Conservation (phyloP, 257 asterid genomes). For the Solanum sejunctum region DNA sequence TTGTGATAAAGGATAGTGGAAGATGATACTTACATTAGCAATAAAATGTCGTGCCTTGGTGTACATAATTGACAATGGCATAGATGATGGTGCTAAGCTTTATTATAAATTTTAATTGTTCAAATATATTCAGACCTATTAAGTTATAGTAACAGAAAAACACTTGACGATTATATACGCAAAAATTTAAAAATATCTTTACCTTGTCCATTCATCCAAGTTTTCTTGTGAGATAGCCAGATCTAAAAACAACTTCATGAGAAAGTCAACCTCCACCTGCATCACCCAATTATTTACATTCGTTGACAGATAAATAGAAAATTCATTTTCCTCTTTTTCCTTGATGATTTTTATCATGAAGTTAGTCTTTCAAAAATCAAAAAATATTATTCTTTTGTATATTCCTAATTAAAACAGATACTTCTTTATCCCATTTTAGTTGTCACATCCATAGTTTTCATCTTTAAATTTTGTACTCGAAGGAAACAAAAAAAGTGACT, state of each 20-base stretch:
- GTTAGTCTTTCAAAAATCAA: background rate
- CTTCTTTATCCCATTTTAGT: no score
- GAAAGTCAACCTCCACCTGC: background rate
- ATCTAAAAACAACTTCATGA: background rate
- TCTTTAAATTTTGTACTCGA: background rate
- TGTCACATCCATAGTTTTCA: background rate
- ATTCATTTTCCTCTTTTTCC: background rate
- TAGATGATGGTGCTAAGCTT: no score
- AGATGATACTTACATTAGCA: no score
- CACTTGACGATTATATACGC: no score
- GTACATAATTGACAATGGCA: no score
- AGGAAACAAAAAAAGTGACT: background rate
- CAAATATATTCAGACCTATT: no score
- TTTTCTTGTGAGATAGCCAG: background rate
- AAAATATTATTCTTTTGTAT: no score
- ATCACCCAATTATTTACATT: background rate
- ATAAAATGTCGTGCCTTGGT: no score
- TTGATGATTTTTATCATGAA: background rate
- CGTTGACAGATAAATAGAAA: background rate
- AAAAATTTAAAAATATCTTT: background rate
- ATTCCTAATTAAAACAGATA: no score
- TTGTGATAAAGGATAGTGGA: no score
- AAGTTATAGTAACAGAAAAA: no score
- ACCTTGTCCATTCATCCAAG: background rate
- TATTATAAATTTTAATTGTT: no score